Evolutionary conservation across 2,329 filamentous ascomycete species (phyloP).

Genomic region (Hypoxylon sp.): DNA sequence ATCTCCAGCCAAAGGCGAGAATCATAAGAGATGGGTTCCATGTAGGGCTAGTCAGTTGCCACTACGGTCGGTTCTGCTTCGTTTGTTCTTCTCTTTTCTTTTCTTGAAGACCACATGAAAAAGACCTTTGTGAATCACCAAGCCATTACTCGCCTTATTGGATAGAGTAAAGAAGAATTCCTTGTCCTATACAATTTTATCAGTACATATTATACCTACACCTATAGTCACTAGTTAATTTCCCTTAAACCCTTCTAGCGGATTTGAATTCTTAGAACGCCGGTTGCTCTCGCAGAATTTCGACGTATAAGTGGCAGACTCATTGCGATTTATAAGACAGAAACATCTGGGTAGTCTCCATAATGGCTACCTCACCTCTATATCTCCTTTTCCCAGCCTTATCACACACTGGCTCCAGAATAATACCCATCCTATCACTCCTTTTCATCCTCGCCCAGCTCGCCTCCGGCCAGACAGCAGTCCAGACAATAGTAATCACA

Average conservation of each 20-base stretch:
- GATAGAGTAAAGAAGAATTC: background rate
- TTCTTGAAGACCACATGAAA: constrained; percentile 16
- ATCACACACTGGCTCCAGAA: constrained; percentile 11
- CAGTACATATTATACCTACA: background rate
- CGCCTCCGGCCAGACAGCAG: constrained; percentile 48
- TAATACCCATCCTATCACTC: constrained; percentile 25
- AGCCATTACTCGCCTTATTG: constrained; percentile 30
- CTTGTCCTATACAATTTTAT: constrained; percentile 29
- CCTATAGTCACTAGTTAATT: constrained; percentile 2
- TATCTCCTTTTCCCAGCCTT: background rate
- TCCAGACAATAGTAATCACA: constrained; percentile 52
- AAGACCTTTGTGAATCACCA: constrained; percentile 33
- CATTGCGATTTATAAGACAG: background rate
- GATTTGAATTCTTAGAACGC: constrained; percentile 10
- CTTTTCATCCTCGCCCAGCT: constrained; percentile 19
- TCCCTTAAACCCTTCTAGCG: background rate
- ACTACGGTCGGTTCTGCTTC: constrained; percentile 8
- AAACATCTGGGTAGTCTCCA: constrained; percentile 6
- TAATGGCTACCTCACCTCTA: background rate
- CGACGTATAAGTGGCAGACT: constrained; percentile 12
- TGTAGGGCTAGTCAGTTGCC: constrained; percentile 15
- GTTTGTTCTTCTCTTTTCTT: constrained; percentile 8
- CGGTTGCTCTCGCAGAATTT: constrained; percentile 10
- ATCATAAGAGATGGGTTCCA: background rate
- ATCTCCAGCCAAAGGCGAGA: constrained; percentile 5